Base-by-base conservation (phyloP, 1,284 basidiomycete genomes). In the Fomitopsis palustris region DNA sequence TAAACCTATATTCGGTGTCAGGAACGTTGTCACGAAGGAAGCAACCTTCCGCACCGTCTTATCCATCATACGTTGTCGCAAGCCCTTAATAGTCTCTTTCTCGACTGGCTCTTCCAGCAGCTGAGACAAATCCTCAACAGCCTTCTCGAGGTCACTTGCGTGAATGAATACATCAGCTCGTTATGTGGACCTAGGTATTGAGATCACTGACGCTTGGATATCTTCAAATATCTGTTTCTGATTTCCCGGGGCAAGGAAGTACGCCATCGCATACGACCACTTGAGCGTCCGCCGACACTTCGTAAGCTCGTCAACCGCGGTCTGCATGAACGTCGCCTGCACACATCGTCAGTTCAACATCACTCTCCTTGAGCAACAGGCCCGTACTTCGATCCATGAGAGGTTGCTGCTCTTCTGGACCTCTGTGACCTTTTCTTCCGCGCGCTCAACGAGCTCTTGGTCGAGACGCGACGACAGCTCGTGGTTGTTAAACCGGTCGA, bases 211-310 rank as follows among this genome's bases (percentile, higher is more conserved):
- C 74, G 72, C 72, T 72, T 89, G 87, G 64, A 87, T 83, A 69
- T 87, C 85, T 69, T 88, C 86, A 64, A 88, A 88, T 45, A 89
- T 78, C 65, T 84, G 78, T 31, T 87, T 88, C 76, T 82, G 78
- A 67, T 87, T 88, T 65, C 85, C 83, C 53, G 78, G 73, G 56
- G 75, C 77, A 19, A 89, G 73, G 64, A 85, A 88, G 74, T 83
- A 87, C 0, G 86, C 86, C 85, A 89, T 87, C 21, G 81, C 82
- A 69, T 88, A 89, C 7, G 84, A 85, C 86, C 86, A 88, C 70
- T 88, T 88, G 61, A 89, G 76, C 19, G 85, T 85, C 63, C 80
- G 79, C 39, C 87, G 78, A 62, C 85, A 86, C 61, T 75, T 76
- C 39, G 76, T 75, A 42, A 82, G 74, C 43, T 78, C 79, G 61